Evolutionary conservation across 768 basidiomycete genomes (phyloP), one percentile per base, ranked within the genome.

Genomic region (Mycena sanguinolenta): DNA sequence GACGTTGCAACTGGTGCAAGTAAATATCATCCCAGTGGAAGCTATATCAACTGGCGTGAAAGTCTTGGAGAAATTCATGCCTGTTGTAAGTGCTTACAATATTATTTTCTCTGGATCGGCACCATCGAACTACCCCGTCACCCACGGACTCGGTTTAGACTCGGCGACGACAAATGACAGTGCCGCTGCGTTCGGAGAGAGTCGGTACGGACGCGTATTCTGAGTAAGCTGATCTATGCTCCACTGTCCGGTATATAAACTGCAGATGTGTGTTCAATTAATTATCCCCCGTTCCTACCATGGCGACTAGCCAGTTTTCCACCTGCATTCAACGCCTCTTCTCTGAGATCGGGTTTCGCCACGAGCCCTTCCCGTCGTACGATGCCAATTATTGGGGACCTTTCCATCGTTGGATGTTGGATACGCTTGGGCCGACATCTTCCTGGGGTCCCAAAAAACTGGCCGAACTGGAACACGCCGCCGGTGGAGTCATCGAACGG

Each of bases 401-500:
- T 0, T 58, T 63, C 14, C 67, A 69, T 30, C 12, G 1, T 4
- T 69, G 67, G 67, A 32, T 63, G 23, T 12, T 63, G 7, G 0
- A 50, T 30, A 61, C 59, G 0, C 17, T 69, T 30, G 67, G 67
- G 9, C 67, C 67, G 19, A 19, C 61, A 12, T 62, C 54, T 12
- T 38, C 67, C 6, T 69, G 67, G 53, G 34, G 17, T 28, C 4
- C 34, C 17, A 30, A 27, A 34, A 38, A 57, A 42, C 60, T 69
- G 0, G 27, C 53, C 21, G 67, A 63, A 19, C 25, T 69, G 34
- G 67, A 69, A 44, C 60, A 69, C 14, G 30, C 60, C 25, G 21
- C 67, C 7, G 67, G 67, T 3, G 44, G 60, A 16, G 19, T 69
- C 30, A 63, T 62, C 23, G 61, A 69, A 30, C 53, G 60, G 4